Evolutionary conservation across 1,139 yeast species (phyloP).

Genomic region (Saccharomycopsis hybrid): DNA sequence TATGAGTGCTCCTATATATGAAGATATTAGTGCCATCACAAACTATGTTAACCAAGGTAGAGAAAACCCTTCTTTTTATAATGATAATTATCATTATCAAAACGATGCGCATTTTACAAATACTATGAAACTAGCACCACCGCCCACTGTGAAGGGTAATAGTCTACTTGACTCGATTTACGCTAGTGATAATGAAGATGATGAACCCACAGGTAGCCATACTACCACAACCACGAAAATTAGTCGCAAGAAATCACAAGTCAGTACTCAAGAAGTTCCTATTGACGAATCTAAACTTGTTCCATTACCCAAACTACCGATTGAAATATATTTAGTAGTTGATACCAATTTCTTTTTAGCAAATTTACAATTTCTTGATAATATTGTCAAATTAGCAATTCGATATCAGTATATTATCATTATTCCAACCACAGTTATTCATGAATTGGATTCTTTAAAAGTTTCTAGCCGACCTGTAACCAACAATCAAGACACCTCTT

Average conservation of each 20-base stretch:
- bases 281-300: background rate
- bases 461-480: slow-evolving; percentile 28
- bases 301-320: background rate
- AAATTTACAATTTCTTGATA: slow-evolving; percentile 51
- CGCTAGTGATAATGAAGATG: too few species aligned
- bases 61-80: background rate
- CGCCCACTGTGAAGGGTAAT: too few species aligned
- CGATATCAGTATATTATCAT: slow-evolving; percentile 46
- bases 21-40: background rate
- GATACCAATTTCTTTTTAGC: slow-evolving; percentile 77
- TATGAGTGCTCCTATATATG: background rate
- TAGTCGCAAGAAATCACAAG: too few species aligned
- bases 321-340: slow-evolving; percentile 37
- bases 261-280: background rate
- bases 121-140: background rate
- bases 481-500: background rate
- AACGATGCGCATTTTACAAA: background rate
- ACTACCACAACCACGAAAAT: too few species aligned
- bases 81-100: background rate
- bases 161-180: background rate
- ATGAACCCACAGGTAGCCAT: background rate
- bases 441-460: slow-evolving; percentile 79
- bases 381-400: slow-evolving; percentile 36
- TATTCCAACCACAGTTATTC: slow-evolving; percentile 63
- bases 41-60: slow-evolving; percentile 2